Evolutionary conservation across 176 grass and related monocot genomes (phyloP), one percentile per base, ranked within the genome.

Genomic region (Zoysia pacifica): DNA sequence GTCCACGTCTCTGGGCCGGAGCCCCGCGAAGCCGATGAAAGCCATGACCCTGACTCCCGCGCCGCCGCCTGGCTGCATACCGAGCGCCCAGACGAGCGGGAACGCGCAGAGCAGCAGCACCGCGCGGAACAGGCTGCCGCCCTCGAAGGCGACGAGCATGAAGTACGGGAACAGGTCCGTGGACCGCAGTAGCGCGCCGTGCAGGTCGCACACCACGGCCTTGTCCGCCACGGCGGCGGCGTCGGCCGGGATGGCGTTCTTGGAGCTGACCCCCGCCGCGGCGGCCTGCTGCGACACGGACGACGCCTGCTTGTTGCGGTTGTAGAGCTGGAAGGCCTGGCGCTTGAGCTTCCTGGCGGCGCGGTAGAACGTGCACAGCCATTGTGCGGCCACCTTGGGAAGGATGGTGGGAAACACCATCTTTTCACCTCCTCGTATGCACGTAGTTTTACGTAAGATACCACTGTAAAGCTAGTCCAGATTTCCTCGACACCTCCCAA

Each of bases 91-190:
- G 66, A 94, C 67, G 64, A 94, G 48, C 0, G 96, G 96, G 42
- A 51, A 89, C 0, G 49, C 50, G 48, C 75, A 72, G 72, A 98
- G 88, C 55, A 98, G 69, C 3, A 98, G 76, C 63, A 86, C 9
- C 11, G 90, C 87, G 38, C 96, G 86, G 9, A 91, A 49, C 4
- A 93, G 60, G 80, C 92, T 85, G 15, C 92, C 96, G 1, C 90
- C 96, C 89, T 98, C 96, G 59, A 65, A 94, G 18, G 96, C 90
- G 46, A 98, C 90, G 18, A 98, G 85, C 92, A 98, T 98, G 92
- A 98, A 98, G 96, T 85, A 98, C 61, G 96, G 92, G 73, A 98
- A 98, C 16, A 84, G 62, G 40, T 79, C 67, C 0, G 50, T 45
- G 16, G 90, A 72, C 49, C 88, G 75, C 12, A 98, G 86, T 37